Evolutionary conservation across 1,284 basidiomycete species (phyloP), one percentile per base, ranked within the genome.

Genomic region (Erythrobasidium hasegawianum): DNA sequence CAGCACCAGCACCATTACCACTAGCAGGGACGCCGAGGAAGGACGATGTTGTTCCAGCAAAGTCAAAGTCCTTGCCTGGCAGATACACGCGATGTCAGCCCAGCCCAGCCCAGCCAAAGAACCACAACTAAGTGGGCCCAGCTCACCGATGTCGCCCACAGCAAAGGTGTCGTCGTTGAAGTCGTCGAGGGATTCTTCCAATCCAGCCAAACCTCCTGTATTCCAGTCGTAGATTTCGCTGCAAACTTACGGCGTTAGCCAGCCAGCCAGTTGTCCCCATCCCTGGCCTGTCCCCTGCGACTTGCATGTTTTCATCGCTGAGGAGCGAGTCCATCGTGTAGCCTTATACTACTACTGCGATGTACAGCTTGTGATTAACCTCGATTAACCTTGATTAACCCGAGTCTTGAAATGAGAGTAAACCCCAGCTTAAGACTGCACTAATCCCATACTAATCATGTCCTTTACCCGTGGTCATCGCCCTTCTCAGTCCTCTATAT

Each of bases 81-180:
- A 26, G 18, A 54, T 16, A 16, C 52, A 24, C 22, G n/a, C 43
- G 16, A 18, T 14, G 43, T 24, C n/a, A 18, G 20, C 20, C 33
- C 33, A 16, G 27, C 62, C 39, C n/a, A n/a, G n/a, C n/a, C n/a
- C n/a, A n/a, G n/a, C n/a, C n/a, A n/a, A n/a, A n/a, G n/a, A n/a
- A n/a, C n/a, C n/a, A n/a, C n/a, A n/a, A n/a, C n/a, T n/a, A n/a
- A n/a, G n/a, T n/a, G n/a, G n/a, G 11, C 10, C 18, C 24, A 24
- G 77, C 79, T 24, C 43, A 80, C 89, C 29, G 41, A 56, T 43
- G 43, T 74, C 24, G 71, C 62, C 74, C 45, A 80, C 83, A 41
- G 93, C 95, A 79, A 98, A 98, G 1, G 95, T 98, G 80, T 96
- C 92, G 75, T 96, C 90, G 78, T 97, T 96, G 72, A 92, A 77